phyloP scores from a whole-genome alignment of 202 grass and related monocot genomes.

The Carex arenaria region DNA sequence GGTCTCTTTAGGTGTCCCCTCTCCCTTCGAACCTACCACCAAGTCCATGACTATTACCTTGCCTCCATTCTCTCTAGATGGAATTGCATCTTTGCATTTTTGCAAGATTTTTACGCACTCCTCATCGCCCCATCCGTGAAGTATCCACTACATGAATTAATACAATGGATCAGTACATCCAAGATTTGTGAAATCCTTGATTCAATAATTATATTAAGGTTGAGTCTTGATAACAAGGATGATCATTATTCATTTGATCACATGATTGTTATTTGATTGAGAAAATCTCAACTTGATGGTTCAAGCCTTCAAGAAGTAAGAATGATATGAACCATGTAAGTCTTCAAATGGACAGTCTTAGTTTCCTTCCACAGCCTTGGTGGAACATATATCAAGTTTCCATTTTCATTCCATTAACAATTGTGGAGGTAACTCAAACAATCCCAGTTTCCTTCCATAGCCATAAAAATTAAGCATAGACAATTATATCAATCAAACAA shows the following conservation, averaged over 20 bases:
- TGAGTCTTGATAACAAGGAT: too few relatives aligned
- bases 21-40: slow-evolving; percentile 37
- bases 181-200: background rate
- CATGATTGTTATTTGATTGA: too few relatives aligned
- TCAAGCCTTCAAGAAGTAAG: too few relatives aligned
- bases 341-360: too few relatives aligned
- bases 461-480: background rate
- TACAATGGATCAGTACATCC: background rate
- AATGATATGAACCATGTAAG: too few relatives aligned
- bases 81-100: slow-evolving; percentile 47
- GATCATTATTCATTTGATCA: too few relatives aligned
- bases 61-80: slow-evolving; percentile 36
- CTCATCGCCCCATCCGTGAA: slow-evolving; percentile 44
- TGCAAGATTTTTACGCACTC: slow-evolving; percentile 43
- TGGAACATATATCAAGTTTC: too few relatives aligned
- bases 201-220: background rate
- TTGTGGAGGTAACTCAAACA: too few relatives aligned
- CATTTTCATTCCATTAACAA: background rate
- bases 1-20: slow-evolving; percentile 33
- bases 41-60: slow-evolving; percentile 58
- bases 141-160: slow-evolving; percentile 34
- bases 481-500: background rate
- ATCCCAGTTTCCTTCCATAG: too few relatives aligned
- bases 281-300: too few relatives aligned
- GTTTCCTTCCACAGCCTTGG: background rate